Base-by-base conservation (phyloP, 2,329 filamentous ascomycete species). In the Lasiodiplodia theobromae region DNA sequence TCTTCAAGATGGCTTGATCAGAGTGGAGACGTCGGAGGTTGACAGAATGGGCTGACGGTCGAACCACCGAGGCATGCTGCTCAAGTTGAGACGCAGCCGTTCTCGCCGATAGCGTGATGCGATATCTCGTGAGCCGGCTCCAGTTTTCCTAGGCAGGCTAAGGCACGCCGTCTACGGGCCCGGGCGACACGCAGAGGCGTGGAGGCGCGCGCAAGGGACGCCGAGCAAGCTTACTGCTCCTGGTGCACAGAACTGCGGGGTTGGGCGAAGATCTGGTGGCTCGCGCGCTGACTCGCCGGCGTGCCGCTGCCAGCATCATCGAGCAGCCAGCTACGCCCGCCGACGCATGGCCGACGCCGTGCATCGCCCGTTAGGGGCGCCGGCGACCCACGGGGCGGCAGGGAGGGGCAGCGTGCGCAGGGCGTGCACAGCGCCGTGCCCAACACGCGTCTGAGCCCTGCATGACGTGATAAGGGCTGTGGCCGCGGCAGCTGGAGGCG, bases 211-310 rank as follows among this genome's bases (percentile, higher is more conserved):
- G 58, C 58, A 63, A 62, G 58, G 58, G 58, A 37, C 44, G 57
- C 38, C 21, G 12, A 49, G 14, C 34, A 63, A 60, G 56, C 56
- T 60, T 60, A 60, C 56, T 60, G 56, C 38, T 60, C 56, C 56
- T 60, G 57, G 18, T n/a, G 57, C 25, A 44, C 40, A 44, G 56
- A 25, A 60, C 21, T 60, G 57, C 57, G 57, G 57, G 57, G 57
- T 60, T 47, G 57, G 57, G 57, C 57, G 60, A 14, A 38, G 60
- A 64, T 64, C 60, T 53, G 60, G 40, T 64, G 60, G 60, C 60
- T 64, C 44, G 60, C 60, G 14, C 58, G 25, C 58, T 63, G 58
- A 63, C 40, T 63, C 40, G 58, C 57, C 23, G 57, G 11, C 34
- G 31, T 38, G 44, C 25, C 16, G 40, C 40, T 8, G 34, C 34